Base-by-base conservation (phyloP, 192 early-diverging fungal species). In the Mortierella antarctica region DNA sequence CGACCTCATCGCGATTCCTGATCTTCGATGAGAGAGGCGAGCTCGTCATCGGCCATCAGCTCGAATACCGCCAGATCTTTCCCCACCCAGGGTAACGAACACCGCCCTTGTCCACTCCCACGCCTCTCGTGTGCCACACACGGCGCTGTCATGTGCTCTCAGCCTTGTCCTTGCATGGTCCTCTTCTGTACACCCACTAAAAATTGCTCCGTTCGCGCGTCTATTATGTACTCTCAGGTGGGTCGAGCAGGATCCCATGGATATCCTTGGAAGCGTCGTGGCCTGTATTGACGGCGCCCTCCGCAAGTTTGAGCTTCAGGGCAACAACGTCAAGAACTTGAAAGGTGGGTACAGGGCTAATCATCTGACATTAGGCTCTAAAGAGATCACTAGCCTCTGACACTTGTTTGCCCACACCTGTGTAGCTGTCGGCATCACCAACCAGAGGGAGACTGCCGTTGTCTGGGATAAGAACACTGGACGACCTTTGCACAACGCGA, bases 371-470 rank as follows among this genome's bases (percentile, higher is more conserved):
- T 31, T 31, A 31, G 1, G 31, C 31, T 31, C n/a, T 31, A 31
- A 31, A 31, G 31, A 31, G 1, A 31, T 31, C 31, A 31, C 3
- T 31, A 31, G 31, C 31, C 31, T 31, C 31, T 59, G 39, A 13
- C 17, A 15, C 45, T 21, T 15, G 9, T 20, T 70, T 23, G 8
- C 7, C 2, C 8, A 7, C 13, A 31, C 31, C 31, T 31, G 14
- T 9, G 84, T 85, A 85, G 86, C 89, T 23, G 89, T 98, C 20
- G 96, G 96, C 2, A 93, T 98, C 67, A 98, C 96, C 17, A 98
- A 97, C 85, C 96, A 98, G 80, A 91, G 96, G 73, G 96, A 98
- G 75, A 98, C 96, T 1, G 90, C 92, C 6, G 89, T 96, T 42
- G 94, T 88, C n/a, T 98, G 96, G 95, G 96, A 98, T 84, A 86